phyloP scores from a whole-genome alignment of 192 early-diverging fungal genomes.

The Mortierella claussenii region DNA sequence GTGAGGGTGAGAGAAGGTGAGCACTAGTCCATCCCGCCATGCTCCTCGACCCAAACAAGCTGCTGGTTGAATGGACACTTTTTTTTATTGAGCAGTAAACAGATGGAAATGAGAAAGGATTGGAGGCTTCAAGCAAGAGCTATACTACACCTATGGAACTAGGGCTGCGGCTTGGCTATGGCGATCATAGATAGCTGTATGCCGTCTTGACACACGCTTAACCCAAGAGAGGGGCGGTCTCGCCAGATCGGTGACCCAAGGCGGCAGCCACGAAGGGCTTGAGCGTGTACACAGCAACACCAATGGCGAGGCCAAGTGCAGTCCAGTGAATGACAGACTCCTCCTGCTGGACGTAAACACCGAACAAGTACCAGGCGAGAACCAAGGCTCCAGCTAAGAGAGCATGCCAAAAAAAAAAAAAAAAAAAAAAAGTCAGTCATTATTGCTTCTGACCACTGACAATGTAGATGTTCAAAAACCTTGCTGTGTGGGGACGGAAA shows the following conservation, averaged over 20 bases:
- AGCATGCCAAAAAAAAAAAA: background rate
- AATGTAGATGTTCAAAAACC: too few species aligned
- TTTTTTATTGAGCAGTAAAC: too few species aligned
- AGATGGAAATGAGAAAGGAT: too few species aligned
- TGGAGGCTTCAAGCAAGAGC: too few species aligned
- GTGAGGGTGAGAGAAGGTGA: too few species aligned
- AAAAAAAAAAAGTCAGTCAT: background rate
- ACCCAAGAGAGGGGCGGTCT: conserved; percentile 63
- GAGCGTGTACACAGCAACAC: conserved; percentile 55
- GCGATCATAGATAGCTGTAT: background rate
- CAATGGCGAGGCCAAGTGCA: conserved; percentile 57
- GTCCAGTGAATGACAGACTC: conserved; percentile 60
- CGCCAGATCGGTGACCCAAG: conserved; percentile 42
- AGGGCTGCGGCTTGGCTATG: too few species aligned
- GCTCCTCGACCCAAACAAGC: too few species aligned
- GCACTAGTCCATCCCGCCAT: too few species aligned
- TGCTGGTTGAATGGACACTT: too few species aligned
- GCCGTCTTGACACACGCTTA: conserved; percentile 30
- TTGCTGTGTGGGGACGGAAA: too few species aligned
- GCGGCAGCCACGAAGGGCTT: conserved; percentile 53
- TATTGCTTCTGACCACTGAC: too few species aligned
- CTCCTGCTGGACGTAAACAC: conserved; percentile 58
- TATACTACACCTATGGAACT: too few species aligned
- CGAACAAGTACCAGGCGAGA: conserved; percentile 66
- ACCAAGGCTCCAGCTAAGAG: conserved; percentile 66